Base-by-base conservation (phyloP, 768 basidiomycete species). In the Trametes cingulata region DNA sequence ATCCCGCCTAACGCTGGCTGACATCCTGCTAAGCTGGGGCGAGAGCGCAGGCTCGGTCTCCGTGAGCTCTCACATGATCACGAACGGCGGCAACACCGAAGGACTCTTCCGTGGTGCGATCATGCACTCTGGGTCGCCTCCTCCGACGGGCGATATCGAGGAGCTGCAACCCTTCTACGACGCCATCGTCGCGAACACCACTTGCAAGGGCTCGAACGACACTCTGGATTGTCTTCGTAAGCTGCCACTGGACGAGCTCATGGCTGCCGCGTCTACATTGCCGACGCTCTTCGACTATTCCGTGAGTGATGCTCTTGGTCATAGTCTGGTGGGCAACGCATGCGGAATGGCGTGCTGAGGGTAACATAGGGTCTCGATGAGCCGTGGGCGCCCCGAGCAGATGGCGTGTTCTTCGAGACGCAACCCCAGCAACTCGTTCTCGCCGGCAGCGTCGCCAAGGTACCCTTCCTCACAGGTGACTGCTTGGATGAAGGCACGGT, bases 391-490 rank as follows among this genome's bases (percentile, higher is more conserved):
- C 81, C 82, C 36, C 74, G 80, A 7, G 69, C 75, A 6, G 83
- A 85, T 60, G 82, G 80, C 1, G 65, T 73, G 0, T 79, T 84
- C 64, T 56, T 85, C 20, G 75, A 73, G 2, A 78, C 78, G 27
- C 60, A 20, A 14, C 46, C 81, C 12, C 49, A 47, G 76, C 77
- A 35, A 3, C 72, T 81, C 9, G 73, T 84, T 14, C 66, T 74
- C 54, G 62, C 76, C 37, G 79, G 79, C 0, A 76, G 72, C 42
- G 73, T 83, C 19, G 80, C 82, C 0, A 74, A 77, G 10, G 70
- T 84, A 13, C 80, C 80, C 0, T 79, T 78, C 62, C 69, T 85
- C 37, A 79, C 10, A 49, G 48, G 48, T 15, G 33, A n/a, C 9
- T 35, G 33, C 12, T n/a, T 35, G 33, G 48, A 49, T 33, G 48